Evolutionary conservation across 495 filamentous ascomycete species (phyloP), one percentile per base, ranked within the genome.

Genomic region (Neurospora sp.): DNA sequence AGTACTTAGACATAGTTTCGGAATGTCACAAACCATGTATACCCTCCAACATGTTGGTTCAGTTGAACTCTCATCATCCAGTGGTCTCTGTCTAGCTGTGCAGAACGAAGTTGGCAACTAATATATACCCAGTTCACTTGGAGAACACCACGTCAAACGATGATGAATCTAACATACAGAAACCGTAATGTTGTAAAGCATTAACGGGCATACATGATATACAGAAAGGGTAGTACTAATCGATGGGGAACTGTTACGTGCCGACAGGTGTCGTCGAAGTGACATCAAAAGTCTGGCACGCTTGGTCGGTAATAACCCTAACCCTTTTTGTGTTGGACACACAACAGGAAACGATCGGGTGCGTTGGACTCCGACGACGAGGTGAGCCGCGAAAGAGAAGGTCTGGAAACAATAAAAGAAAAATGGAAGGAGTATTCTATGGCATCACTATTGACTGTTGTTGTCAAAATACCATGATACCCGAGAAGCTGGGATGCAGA

Each of bases 1-100:
- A 71, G 10, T 62, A 40, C 23, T 59, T 41, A 70, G 72, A 76
- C 77, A 76, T 79, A 78, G 77, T 74, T 74, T 75, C 72, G 71
- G 37, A 72, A 74, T 71, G 75, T 76, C 78, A 74, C 70, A 76
- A 69, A 59, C 71, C 44, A 72, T 59, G n/a, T 74, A 69, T 72
- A 59, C 54, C 35, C 38, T 74, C 54, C 44, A 39, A 1, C n/a
- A 38, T 4, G 2, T 27, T 66, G 41, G n/a, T 59, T 66, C 54
- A 35, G 27, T 18, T 35, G 27, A 35, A 9, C 54, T 37, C 27
- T 16, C 2, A 8, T 12, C 16, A 66, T 66, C 54, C 5, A 10
- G 48, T 54, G 10, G 48, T 59, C 20, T 27, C 20, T 66, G 23
- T 35, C 54, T 54, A 27, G 27, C 7, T 14, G 14, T 35, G 54